These are phyloP conservation scores for Xylariomycetidae sp. DNA, from an alignment of 2,329 filamentous ascomycete genomes.

Conservation along the genomic window DNA sequence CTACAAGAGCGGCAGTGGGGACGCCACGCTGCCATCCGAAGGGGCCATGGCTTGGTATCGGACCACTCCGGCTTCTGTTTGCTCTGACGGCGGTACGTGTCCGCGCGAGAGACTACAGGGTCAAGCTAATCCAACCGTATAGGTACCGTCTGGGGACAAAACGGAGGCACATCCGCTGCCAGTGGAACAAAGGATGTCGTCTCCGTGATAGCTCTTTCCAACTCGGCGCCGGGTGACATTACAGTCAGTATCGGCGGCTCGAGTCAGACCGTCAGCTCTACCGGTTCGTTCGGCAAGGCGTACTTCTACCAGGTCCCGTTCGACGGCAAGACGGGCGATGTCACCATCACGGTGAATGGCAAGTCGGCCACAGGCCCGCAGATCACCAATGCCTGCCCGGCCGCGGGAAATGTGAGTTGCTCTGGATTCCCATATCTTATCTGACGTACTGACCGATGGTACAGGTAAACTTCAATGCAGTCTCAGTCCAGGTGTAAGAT, in stretches of 20 bases:
- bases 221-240: conserved; percentile 18
- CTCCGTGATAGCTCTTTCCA: conserved; percentile 7
- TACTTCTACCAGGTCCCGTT: conserved; percentile 27
- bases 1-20: conserved; percentile 39
- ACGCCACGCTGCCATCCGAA: conserved; percentile 25
- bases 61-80: conserved; percentile 19
- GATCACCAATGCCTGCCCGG: conserved; percentile 28
- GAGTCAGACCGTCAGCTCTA: conserved; percentile 20
- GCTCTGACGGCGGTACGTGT: conserved; percentile 27
- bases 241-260: conserved; percentile 29
- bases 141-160: conserved; percentile 23
- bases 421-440: background rate
- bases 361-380: conserved; percentile 31
- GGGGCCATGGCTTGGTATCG: conserved; percentile 31
- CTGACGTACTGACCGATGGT: conserved; percentile 5
- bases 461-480: conserved; percentile 31
- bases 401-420: conserved; percentile 23
- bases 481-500: conserved; percentile 26
- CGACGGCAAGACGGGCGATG: conserved; percentile 17
- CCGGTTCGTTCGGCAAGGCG: conserved; percentile 25
- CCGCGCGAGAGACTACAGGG: conserved; percentile 10
- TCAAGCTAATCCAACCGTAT: conserved; percentile 13
- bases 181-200: conserved; percentile 15
- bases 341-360: conserved; percentile 27
- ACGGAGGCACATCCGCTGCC: conserved; percentile 17